Conservation (phyloP, 306 rosid genomes). For the Inga oerstediana region DNA sequence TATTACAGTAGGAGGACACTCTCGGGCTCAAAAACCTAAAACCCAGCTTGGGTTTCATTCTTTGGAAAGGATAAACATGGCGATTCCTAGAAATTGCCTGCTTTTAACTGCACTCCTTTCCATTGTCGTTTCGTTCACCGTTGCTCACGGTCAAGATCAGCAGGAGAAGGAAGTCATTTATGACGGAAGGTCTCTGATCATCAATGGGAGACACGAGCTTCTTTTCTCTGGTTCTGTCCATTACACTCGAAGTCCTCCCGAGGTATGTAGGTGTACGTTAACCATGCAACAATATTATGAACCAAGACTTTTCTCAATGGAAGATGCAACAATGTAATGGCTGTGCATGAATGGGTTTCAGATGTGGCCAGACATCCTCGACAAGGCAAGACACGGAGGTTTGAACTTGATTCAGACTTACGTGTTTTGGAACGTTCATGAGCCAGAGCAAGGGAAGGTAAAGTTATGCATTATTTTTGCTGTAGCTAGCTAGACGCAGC, state of each 20-base stretch:
- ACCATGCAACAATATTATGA: background rate
- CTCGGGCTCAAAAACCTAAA: background rate
- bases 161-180: conserved; percentile 12
- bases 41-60: background rate
- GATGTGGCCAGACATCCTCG: conserved; percentile 79
- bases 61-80: background rate
- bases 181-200: conserved; percentile 44
- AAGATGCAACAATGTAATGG: background rate
- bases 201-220: conserved; percentile 65
- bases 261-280: conserved; percentile 15
- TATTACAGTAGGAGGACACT: background rate
- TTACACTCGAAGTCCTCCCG: conserved; percentile 78
- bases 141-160: background rate
- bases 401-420: conserved; percentile 81
- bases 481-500: background rate
- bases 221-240: conserved; percentile 87
- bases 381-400: conserved; percentile 76
- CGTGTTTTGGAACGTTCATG: conserved; percentile 90
- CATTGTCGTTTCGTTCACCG: background rate
- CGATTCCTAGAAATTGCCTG: conserved; percentile 18
- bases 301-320: background rate
- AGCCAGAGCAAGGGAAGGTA: conserved; percentile 75
- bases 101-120: conserved; percentile 15
- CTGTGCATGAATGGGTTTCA: conserved; percentile 33
- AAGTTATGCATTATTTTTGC: background rate